Percentiles rank a stretch among this genome's conserved stretches.
Conservation (phyloP, 805 yeast genomes). For the Nakazawaea ishiwadae region DNA sequence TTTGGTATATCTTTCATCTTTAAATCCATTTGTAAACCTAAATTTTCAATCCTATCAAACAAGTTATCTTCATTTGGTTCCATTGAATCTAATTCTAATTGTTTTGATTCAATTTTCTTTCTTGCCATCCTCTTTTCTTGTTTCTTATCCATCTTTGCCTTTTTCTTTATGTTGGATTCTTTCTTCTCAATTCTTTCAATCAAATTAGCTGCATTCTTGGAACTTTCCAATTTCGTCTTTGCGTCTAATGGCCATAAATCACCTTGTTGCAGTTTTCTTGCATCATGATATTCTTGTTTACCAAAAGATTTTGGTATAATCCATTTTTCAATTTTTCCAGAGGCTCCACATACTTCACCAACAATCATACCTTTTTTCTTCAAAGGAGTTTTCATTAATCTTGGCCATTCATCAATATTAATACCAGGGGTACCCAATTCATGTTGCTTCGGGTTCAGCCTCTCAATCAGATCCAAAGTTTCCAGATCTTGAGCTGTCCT, state of each 20-base stretch:
- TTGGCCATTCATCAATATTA: constrained; percentile 51
- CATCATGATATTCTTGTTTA: constrained; percentile 79
- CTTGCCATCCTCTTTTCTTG: constrained; percentile 3
- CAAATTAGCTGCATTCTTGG: constrained; percentile 5
- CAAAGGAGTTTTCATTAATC: constrained; percentile 66
- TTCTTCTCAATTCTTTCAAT: constrained; percentile 8
- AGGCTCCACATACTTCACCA: constrained; percentile 72
- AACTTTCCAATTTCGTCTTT: constrained; percentile 36
- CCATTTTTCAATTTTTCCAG: constrained; percentile 85
- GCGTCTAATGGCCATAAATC: constrained; percentile 82
- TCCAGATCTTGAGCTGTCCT: constrained; percentile 43
- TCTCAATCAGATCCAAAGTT: constrained; percentile 36
- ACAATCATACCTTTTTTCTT: constrained; percentile 81
- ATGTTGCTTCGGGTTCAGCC: constrained; percentile 25
- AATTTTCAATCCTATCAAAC: constrained; percentile 9
- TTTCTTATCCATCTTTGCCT: constrained; percentile 1
- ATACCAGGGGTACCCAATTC: constrained; percentile 23
- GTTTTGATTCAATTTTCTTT: constrained; percentile 2
- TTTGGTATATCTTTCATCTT: constrained; percentile 5
- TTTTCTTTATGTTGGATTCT: constrained; percentile 5
- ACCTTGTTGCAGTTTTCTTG: constrained; percentile 78
- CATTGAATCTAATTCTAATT: constrained; percentile 3
- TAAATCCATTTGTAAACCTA: constrained; percentile 9
- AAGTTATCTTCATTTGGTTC: constrained; percentile 11
- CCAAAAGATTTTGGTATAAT: constrained; percentile 75